Conservation (phyloP, 139 green algal genomes). For the Micractinium sp. region DNA sequence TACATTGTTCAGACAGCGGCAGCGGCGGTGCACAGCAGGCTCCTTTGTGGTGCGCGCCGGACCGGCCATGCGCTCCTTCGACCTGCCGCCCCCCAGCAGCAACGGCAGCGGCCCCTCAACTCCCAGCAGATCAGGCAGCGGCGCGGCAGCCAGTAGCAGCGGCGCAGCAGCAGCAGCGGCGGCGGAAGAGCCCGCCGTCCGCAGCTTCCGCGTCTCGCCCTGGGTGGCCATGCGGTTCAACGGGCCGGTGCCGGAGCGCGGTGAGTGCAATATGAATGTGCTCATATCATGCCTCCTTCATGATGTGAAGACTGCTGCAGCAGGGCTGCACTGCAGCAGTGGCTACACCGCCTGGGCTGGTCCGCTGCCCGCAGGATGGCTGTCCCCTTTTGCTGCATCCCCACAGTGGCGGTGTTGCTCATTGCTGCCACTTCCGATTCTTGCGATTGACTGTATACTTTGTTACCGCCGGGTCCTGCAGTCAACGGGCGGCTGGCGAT, state of each 20-base stretch:
- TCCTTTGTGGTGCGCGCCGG: not conserved
- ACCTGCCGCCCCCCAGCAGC: not conserved
- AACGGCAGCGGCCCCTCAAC: not conserved
- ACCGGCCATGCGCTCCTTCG: not conserved
- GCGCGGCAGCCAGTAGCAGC: not conserved
- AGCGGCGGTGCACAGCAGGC: not conserved
- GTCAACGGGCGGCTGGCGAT: conserved; percentile 20
- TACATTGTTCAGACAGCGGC: not conserved
- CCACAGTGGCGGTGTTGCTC: too few relatives aligned
- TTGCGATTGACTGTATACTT: too few relatives aligned
- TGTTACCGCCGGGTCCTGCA: too few relatives aligned
- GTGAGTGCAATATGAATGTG: conserved; percentile 61
- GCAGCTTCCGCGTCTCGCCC: not conserved
- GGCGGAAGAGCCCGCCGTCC: not conserved
- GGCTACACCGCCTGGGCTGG: too few relatives aligned
- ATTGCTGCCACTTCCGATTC: too few relatives aligned
- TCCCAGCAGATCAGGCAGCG: conserved; percentile 6
- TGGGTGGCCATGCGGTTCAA: conserved; percentile 73
- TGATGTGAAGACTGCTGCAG: too few relatives aligned
- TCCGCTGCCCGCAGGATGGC: too few relatives aligned
- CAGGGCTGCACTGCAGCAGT: too few relatives aligned
- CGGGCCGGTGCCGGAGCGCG: conserved; percentile 78
- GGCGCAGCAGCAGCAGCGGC: not conserved
- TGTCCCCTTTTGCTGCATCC: too few relatives aligned
- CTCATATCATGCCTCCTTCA: not conserved